Evolutionary conservation across 2,329 filamentous ascomycete species (phyloP).

Genomic region (Pestalotiopsis sp.): DNA sequence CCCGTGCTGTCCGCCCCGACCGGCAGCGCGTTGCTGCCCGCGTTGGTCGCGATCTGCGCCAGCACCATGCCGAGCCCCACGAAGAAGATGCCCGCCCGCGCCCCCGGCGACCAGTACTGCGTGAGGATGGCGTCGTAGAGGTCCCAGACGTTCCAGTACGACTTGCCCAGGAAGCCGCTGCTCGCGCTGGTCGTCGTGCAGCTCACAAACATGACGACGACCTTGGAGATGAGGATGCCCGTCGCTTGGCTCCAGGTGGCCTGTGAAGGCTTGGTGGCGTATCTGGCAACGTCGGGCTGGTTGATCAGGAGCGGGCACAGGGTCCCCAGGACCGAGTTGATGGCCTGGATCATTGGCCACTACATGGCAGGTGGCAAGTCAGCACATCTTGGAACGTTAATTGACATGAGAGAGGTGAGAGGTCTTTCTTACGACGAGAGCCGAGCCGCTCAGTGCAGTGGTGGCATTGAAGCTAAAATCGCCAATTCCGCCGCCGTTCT

Average conservation of each 20-base stretch:
- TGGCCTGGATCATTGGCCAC: slow-evolving; percentile 39
- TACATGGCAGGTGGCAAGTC: background rate
- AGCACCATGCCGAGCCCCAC: slow-evolving; percentile 24
- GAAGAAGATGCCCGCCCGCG: slow-evolving; percentile 37
- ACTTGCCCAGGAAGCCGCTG: slow-evolving; percentile 29
- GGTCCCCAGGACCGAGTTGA: slow-evolving; percentile 41
- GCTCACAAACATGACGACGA: slow-evolving; percentile 40
- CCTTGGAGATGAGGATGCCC: slow-evolving; percentile 36
- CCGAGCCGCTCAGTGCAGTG: slow-evolving; percentile 16
- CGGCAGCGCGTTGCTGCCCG: slow-evolving; percentile 39
- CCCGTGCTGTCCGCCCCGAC: slow-evolving; percentile 40
- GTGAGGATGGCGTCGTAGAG: slow-evolving; percentile 38
- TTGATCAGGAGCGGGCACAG: slow-evolving; percentile 35
- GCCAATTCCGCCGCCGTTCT: slow-evolving; percentile 36
- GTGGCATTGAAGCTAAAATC: slow-evolving; percentile 16
- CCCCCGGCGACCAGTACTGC: slow-evolving; percentile 35
- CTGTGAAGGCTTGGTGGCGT: slow-evolving; percentile 26
- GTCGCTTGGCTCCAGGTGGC: slow-evolving; percentile 31
- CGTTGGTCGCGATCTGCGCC: slow-evolving; percentile 41
- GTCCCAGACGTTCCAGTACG: slow-evolving; percentile 37
- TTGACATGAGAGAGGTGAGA: background rate
- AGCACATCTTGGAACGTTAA: background rate
- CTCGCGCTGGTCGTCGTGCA: slow-evolving; percentile 38
- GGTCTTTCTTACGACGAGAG: slow-evolving; percentile 20
- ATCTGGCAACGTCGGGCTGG: slow-evolving; percentile 41